Percentiles rank a stretch among this genome's conserved stretches.
Evolutionary conservation across 2,329 filamentous ascomycete genomes (phyloP).

Genomic region (Tolypocladium pustulatum): DNA sequence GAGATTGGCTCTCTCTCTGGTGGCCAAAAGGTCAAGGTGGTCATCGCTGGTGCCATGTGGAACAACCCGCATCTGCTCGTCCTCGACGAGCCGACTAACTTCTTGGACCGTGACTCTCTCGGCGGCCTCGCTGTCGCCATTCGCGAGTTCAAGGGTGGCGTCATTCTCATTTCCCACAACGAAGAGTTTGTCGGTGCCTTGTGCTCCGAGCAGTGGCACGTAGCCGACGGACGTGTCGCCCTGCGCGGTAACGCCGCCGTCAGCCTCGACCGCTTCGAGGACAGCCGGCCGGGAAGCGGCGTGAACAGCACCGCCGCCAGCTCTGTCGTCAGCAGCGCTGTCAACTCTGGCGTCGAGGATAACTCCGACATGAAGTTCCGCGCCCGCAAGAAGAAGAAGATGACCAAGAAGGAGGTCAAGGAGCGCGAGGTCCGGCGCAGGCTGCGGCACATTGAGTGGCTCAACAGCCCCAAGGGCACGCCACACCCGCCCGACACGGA

Average conservation of each 20-base stretch:
- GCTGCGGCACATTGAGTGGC: constrained; percentile 75
- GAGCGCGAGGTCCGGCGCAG: constrained; percentile 80
- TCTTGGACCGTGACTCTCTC: constrained; percentile 94
- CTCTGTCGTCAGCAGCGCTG: constrained; percentile 47
- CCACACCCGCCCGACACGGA: constrained; percentile 69
- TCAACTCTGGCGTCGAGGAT: constrained; percentile 58
- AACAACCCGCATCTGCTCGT: constrained; percentile 97
- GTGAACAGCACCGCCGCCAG: constrained; percentile 46
- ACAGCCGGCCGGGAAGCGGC: constrained; percentile 53
- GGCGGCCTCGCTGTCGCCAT: constrained; percentile 96
- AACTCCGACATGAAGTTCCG: constrained; percentile 75
- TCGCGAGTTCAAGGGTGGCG: constrained; percentile 94
- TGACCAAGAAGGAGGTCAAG: constrained; percentile 93
- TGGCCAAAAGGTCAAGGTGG: constrained; percentile 98
- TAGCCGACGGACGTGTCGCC: constrained; percentile 76
- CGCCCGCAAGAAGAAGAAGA: constrained; percentile 93
- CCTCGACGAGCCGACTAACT: constrained; percentile 97
- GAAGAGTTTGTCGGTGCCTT: constrained; percentile 96
- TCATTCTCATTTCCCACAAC: constrained; percentile 99
- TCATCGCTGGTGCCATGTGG: constrained; percentile 94
- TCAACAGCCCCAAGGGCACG: constrained; percentile 78
- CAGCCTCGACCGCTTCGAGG: constrained; percentile 76
- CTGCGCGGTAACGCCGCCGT: constrained; percentile 71
- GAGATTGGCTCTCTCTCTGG: constrained; percentile 93
- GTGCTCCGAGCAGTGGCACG: constrained; percentile 93